These are phyloP conservation scores for Ulota crispa DNA, from an alignment of 225 moss, liverwort and hornwort genomes.

Conservation along the genomic window DNA sequence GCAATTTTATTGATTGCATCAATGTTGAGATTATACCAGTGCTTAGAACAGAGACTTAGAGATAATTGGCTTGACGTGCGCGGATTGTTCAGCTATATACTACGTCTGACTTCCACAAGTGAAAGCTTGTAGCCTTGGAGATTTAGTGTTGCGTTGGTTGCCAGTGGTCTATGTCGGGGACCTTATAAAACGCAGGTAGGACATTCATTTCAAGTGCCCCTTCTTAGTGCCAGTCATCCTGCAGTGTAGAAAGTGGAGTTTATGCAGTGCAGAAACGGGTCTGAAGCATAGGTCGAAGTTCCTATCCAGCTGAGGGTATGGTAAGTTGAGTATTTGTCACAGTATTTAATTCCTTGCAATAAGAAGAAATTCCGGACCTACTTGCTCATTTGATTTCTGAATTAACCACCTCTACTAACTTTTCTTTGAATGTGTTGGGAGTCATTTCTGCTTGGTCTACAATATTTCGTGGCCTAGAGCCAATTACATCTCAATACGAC, in stretches of 20 bases:
- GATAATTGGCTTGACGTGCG: neutral
- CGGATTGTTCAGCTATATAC: neutral
- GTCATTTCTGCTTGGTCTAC: neutral
- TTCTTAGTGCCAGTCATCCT: neutral
- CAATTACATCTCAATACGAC: too few relatives aligned
- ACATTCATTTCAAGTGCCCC: neutral
- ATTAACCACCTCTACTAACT: neutral
- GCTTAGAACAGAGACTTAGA: neutral
- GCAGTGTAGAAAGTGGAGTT: neutral
- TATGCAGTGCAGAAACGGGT: neutral
- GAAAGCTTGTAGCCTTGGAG: neutral
- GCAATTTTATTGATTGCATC: constrained; percentile 28
- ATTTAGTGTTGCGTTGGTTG: neutral
- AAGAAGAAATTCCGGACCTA: neutral
- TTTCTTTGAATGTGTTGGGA: neutral
- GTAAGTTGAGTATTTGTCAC: neutral
- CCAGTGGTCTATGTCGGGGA: neutral
- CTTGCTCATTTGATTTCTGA: neutral
- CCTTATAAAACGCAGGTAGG: neutral
- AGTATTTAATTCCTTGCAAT: neutral
- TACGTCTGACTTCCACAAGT: neutral
- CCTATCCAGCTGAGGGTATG: neutral
- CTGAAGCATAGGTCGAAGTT: neutral
- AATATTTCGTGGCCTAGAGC: too few relatives aligned
- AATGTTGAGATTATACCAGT: neutral